Base-by-base conservation (phyloP, 306 rosid genomes). In the Sechiopsis laciniata region DNA sequence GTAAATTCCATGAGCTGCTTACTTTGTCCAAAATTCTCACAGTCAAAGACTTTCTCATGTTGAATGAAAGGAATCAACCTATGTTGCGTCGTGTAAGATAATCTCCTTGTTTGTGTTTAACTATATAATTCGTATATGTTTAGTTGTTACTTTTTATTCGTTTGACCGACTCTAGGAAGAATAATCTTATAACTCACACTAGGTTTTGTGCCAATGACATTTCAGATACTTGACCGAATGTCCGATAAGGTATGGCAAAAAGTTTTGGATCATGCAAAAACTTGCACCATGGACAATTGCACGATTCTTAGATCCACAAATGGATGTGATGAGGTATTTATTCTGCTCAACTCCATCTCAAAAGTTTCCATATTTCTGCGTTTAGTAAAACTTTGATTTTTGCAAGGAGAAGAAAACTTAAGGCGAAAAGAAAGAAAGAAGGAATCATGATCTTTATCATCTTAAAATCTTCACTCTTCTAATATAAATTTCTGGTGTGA, bases 191-290 rank as follows among this genome's bases (percentile, higher is more conserved):
- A 6, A 6, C 46, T 42, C 48, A 42, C 48, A 7, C 48, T 42
- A 42, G 48, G 48, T 42, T 42, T 42, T 9, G 11, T 42, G 58
- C 15, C 8, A 4, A 69, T 60, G 72, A 74, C 68, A 71, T 14
- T 81, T 86, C 55, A 94, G 98, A 76, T 68, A 22, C 76, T 91
- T 22, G 82, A 74, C 2, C 54, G 50, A 2, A 76, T 87, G 85
- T 46, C 80, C 0, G 80, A 24, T 2, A 80, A 61, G 75, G 57
- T 54, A 14, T 87, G 90, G 96, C 14, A 13, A 0, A 62, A 45
- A 13, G 88, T 94, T 35, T 58, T 75, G 50, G 26, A 78, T 10
- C 96, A 94, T 67, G 96, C 97, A 5, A 67, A 55, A 56, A 7
- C 77, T 13, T 84, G 89, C 70, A 78, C 37, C 24, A 26, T 77